Percentiles rank a stretch among this genome's conserved stretches.
phyloP scores from a whole-genome alignment of 495 filamentous ascomycete genomes.

The Aspergillus sclerotioniger region DNA sequence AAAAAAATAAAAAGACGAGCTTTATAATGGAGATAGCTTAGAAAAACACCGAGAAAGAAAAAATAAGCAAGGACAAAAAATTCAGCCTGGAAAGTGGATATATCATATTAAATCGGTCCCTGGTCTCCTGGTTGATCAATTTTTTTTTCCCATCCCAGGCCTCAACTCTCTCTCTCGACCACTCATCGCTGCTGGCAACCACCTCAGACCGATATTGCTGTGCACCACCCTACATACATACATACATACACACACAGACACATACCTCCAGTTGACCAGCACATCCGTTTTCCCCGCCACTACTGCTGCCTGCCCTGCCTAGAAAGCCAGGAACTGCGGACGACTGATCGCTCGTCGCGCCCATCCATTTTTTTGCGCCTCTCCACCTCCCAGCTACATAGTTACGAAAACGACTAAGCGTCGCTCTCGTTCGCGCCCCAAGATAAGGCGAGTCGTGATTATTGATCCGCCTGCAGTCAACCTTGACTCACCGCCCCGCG shows the following conservation, averaged over 20 bases:
- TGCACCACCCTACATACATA: neutral
- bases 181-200: neutral
- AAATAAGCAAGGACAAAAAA: constrained; percentile 13
- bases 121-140: constrained; percentile 5
- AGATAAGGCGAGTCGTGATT: constrained; percentile 7
- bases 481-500: constrained; percentile 29
- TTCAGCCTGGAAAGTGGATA: constrained; percentile 17
- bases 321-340: no score
- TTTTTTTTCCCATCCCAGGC: constrained; percentile 8
- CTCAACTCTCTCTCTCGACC: neutral
- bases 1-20: constrained; percentile 11
- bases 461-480: constrained; percentile 6
- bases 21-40: constrained; percentile 2
- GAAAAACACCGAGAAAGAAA: constrained; percentile 10
- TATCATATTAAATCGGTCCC: constrained; percentile 16
- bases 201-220: constrained; percentile 1
- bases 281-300: constrained; percentile 2
- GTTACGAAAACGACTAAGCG: no score
- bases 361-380: neutral
- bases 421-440: neutral
- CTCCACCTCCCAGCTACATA: no score
- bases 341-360: no score
- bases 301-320: neutral
- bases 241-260: neutral
- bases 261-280: constrained; percentile 1